Evolutionary conservation across 2,329 filamentous ascomycete genomes (phyloP), one percentile per base, ranked within the genome.

Genomic region (Diaporthe sp.): DNA sequence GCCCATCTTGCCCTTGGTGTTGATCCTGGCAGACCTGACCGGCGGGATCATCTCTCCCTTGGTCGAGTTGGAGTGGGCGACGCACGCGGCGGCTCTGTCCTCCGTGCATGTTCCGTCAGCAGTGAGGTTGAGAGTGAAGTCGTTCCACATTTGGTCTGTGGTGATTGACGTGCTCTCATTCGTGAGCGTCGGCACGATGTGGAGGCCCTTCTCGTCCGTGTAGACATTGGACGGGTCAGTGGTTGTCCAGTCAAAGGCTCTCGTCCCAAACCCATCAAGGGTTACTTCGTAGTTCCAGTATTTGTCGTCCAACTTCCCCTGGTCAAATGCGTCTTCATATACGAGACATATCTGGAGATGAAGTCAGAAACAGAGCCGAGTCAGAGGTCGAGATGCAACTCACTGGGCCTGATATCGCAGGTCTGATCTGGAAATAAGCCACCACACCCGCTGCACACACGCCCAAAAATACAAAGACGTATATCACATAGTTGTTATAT

Each of bases 161-260:
- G 83, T 85, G 71, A 87, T 85, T 66, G 77, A 70, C 0, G 84
- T 85, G 0, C 81, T 82, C 68, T 84, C 80, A 38, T 82, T 83
- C 19, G 87, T 89, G 25, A 89, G 80, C 0, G 88, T 89, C 10
- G 88, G 88, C n/a, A 88, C 85, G 68, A 90, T 89, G 79, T 89
- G 87, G 54, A 90, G 83, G n/a, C 87, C 87, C 35, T 85, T 80
- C 0, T 77, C 80, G 77, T 89, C 86, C 47, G 86, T 82, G 78
- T 86, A 90, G 19, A 85, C 81, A 79, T 90, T 90, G 70, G 79
- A 80, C 0, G 81, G 76, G 76, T 88, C 87, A 4, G 80, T 82
- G 8, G 88, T 90, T 0, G 88, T 89, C 88, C 87, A 89, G 82
- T 89, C 88, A 78, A 90, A 90, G 47, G 85, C 83, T 22, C 86